These are phyloP conservation scores for Solanum paucissectum DNA, from an alignment of 257 asterid genomes.

Conservation along the genomic window DNA sequence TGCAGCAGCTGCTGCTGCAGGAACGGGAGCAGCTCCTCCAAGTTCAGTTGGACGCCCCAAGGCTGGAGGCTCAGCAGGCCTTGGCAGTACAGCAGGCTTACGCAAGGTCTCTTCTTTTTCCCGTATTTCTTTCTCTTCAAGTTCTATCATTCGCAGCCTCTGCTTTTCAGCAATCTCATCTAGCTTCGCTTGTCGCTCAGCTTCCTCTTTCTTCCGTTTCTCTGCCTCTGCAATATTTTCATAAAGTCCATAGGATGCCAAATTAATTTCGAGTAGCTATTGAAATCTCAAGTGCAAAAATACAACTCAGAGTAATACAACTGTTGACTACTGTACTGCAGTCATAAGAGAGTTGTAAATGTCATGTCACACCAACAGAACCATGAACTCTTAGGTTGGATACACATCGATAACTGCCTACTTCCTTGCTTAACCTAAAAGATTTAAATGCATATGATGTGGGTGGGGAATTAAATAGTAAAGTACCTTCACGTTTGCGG, in stretches of 20 bases:
- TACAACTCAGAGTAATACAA: not conserved
- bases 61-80: conserved; percentile 22
- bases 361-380: not conserved
- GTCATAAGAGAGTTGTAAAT: not conserved
- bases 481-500: conserved; percentile 68
- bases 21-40: conserved; percentile 11
- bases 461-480: not conserved
- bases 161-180: conserved; percentile 74
- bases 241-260: not conserved
- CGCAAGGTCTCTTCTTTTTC: conserved; percentile 39
- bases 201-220: conserved; percentile 59
- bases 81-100: conserved; percentile 15
- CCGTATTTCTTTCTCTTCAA: conserved; percentile 51
- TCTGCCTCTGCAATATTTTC: conserved; percentile 43
- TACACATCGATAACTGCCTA: not conserved
- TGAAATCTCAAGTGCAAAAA: not conserved
- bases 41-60: conserved; percentile 22
- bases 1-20: conserved; percentile 27
- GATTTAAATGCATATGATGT: not conserved
- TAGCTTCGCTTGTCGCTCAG: conserved; percentile 56
- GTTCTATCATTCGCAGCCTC: conserved; percentile 56
- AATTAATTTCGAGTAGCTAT: not conserved
- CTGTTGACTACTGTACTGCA: not conserved
- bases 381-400: not conserved
- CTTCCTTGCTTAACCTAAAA: not conserved